Conservation (phyloP, 176 grass and related monocot genomes). For the Eleusine indica region DNA sequence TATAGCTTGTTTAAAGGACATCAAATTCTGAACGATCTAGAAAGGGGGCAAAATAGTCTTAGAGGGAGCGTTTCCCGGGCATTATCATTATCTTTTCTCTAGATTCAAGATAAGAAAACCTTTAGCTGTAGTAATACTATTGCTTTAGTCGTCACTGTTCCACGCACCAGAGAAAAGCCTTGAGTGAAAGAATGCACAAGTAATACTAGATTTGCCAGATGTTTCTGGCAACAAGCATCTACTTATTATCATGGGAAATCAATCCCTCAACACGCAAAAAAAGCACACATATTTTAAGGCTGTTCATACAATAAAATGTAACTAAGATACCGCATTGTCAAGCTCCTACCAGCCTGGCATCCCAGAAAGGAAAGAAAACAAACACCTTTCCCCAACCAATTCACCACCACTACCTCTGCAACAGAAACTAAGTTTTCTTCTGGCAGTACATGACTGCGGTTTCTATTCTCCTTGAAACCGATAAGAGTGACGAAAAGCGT, state of each 20-base stretch:
- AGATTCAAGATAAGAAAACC: slow-evolving; percentile 6
- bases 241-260: neutral
- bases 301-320: neutral
- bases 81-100: neutral
- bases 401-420: slow-evolving; percentile 33
- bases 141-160: neutral
- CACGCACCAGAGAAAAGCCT: neutral
- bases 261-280: neutral
- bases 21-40: slow-evolving; percentile 6
- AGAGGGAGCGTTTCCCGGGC: neutral
- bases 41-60: neutral
- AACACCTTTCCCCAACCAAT: slow-evolving; percentile 38
- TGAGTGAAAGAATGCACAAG: neutral
- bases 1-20: neutral
- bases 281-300: neutral
- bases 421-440: slow-evolving; percentile 28
- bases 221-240: slow-evolving; percentile 1
- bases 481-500: neutral
- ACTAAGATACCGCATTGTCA: slow-evolving; percentile 9
- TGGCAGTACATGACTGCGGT: slow-evolving; percentile 4
- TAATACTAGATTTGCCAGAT: slow-evolving; percentile 32
- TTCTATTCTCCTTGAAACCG: neutral
- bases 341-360: slow-evolving; percentile 3
- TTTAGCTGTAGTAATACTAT: neutral
- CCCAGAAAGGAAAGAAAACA: slow-evolving; percentile 36